Percentiles rank a stretch among this genome's conserved stretches.
Evolutionary conservation across 768 basidiomycete genomes (phyloP).

Genomic region (Hericium rajendrae): DNA sequence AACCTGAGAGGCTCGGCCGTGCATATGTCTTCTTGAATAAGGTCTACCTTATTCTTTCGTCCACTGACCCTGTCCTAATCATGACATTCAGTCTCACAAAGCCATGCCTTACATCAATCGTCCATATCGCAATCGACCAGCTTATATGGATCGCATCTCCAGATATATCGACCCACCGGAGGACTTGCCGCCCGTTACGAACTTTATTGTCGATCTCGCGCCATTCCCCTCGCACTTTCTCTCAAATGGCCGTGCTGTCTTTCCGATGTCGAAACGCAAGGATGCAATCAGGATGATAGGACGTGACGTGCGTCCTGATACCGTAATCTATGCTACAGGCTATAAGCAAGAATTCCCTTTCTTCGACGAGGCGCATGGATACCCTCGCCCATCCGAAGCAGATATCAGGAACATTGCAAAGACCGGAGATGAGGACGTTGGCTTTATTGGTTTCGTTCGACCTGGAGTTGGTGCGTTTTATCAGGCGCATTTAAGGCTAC

Average conservation of each 20-base stretch:
- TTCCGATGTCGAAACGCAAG: slow-evolving; percentile 32
- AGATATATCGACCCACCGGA: slow-evolving; percentile 51
- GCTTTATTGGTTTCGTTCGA: slow-evolving; percentile 47
- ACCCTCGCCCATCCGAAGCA: slow-evolving; percentile 32
- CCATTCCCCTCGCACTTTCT: slow-evolving; percentile 43
- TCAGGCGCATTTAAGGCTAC: not conserved
- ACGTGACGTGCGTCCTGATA: slow-evolving; percentile 34
- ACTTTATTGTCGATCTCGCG: slow-evolving; percentile 41
- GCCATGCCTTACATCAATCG: slow-evolving; percentile 55
- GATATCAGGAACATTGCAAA: slow-evolving; percentile 35
- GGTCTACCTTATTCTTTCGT: slow-evolving; percentile 17
- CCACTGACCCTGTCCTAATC: not conserved
- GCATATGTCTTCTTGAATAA: slow-evolving; percentile 61
- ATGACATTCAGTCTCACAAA: slow-evolving; percentile 32
- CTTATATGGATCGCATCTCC: slow-evolving; percentile 35
- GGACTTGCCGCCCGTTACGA: slow-evolving; percentile 34
- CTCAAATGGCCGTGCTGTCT: slow-evolving; percentile 33
- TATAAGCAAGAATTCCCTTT: slow-evolving; percentile 37
- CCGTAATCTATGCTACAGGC: slow-evolving; percentile 41
- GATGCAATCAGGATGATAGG: slow-evolving; percentile 32
- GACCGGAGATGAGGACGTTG: slow-evolving; percentile 35
- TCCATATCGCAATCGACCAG: slow-evolving; percentile 38
- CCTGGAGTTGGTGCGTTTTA: slow-evolving; percentile 41
- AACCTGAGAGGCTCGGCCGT: slow-evolving; percentile 41
- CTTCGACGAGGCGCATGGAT: slow-evolving; percentile 28